phyloP scores from a whole-genome alignment of 2,329 filamentous ascomycete species.

The Colletotrichum agaves region DNA sequence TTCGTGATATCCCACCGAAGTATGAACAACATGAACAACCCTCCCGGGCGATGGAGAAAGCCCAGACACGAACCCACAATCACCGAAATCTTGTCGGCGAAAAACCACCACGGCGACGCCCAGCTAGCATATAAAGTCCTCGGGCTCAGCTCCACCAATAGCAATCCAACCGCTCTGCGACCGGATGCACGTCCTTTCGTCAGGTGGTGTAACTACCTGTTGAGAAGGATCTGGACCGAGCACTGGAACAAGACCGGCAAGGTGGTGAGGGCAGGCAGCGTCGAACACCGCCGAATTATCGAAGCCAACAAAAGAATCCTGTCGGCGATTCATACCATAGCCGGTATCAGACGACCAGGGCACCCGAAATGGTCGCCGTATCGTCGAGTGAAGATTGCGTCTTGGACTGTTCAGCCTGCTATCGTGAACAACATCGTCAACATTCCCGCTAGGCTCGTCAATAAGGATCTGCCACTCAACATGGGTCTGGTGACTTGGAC shows the following conservation, averaged over 20 bases:
- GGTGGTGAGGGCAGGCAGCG: background rate
- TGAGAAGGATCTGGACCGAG: background rate
- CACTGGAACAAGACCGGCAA: background rate
- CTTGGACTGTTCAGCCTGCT: background rate
- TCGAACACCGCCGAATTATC: constrained; percentile 11
- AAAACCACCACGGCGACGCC: background rate
- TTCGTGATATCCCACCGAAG: background rate
- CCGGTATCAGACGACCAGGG: constrained; percentile 17
- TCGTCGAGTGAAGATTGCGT: background rate
- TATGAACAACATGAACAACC: background rate
- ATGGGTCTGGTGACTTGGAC: background rate
- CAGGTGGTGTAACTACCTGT: background rate
- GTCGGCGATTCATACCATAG: constrained; percentile 13
- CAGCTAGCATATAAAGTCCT: constrained; percentile 2
- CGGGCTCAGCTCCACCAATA: background rate
- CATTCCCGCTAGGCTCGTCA: background rate
- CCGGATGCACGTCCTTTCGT: background rate
- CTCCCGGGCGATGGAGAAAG: background rate
- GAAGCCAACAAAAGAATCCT: constrained; percentile 22
- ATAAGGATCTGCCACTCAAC: background rate
- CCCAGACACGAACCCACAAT: background rate
- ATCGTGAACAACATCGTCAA: background rate
- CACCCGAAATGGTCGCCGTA: constrained; percentile 3
- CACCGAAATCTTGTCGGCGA: background rate
- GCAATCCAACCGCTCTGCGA: background rate